Conservation (phyloP, 257 asterid species). For the Misopates orontium region DNA sequence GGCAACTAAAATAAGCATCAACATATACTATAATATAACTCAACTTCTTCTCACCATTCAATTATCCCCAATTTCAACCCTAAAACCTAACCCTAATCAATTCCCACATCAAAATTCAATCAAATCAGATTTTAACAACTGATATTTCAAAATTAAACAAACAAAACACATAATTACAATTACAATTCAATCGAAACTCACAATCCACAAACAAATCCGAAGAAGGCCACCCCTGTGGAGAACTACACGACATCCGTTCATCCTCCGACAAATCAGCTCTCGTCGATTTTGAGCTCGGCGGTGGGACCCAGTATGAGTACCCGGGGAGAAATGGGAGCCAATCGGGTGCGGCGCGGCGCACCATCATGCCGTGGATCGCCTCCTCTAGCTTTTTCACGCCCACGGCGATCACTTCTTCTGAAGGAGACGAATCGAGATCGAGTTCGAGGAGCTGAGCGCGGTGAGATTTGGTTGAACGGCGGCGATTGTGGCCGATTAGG, state of each 20-base stretch:
- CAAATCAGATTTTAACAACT: too few relatives aligned
- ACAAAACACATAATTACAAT: too few relatives aligned
- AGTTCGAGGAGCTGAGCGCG: slow-evolving; percentile 42
- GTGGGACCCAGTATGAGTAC: slow-evolving; percentile 55
- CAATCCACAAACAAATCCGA: slow-evolving; percentile 40
- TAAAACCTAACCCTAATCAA: too few relatives aligned
- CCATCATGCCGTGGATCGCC: slow-evolving; percentile 51
- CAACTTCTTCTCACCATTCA: too few relatives aligned
- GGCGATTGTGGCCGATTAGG: too few relatives aligned
- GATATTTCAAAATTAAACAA: too few relatives aligned
- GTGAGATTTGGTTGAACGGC: slow-evolving; percentile 28
- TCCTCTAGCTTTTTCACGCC: slow-evolving; percentile 54
- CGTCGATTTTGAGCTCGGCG: too few relatives aligned
- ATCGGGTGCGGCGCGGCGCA: slow-evolving; percentile 61
- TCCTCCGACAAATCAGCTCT: slow-evolving; percentile 45
- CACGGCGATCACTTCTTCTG: slow-evolving; percentile 37
- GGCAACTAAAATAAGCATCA: too few relatives aligned
- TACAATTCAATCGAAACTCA: too few relatives aligned
- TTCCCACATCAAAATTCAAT: too few relatives aligned
- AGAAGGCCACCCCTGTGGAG: slow-evolving; percentile 55
- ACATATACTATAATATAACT: too few relatives aligned
- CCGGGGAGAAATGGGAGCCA: slow-evolving; percentile 64
- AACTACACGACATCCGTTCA: slow-evolving; percentile 34
- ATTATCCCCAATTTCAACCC: too few relatives aligned
- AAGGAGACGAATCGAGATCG: slow-evolving; percentile 44